A percentile compares a stretch with the other conserved stretches of the same genome.
Conservation (phyloP, 2,329 filamentous ascomycete species). For the Gremmenia infestans region DNA sequence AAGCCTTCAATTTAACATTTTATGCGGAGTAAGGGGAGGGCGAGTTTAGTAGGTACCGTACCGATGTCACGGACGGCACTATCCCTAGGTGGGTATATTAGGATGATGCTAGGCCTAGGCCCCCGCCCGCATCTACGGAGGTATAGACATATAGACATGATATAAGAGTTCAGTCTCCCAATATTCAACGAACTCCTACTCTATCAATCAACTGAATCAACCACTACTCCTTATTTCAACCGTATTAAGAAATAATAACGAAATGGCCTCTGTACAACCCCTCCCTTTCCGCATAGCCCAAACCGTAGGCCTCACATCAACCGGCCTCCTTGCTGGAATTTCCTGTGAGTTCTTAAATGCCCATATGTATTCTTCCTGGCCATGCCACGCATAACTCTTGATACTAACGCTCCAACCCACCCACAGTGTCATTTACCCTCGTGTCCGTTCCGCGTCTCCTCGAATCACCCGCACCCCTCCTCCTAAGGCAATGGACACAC, state of each 20-base stretch:
- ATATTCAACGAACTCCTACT: no score
- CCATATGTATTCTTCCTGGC: not conserved
- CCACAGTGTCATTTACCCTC: slow-evolving; percentile 33
- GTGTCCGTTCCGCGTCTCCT: slow-evolving; percentile 37
- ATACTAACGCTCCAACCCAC: not conserved
- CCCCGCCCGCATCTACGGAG: no score
- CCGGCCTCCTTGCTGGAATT: slow-evolving; percentile 40
- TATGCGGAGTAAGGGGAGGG: no score
- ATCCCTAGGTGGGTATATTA: no score
- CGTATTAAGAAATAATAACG: not conserved
- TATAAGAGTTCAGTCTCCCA: no score
- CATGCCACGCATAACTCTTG: not conserved
- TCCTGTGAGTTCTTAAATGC: slow-evolving; percentile 19
- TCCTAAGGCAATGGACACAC: slow-evolving; percentile 50
- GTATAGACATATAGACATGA: no score
- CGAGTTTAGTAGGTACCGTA: no score
- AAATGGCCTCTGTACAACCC: not conserved
- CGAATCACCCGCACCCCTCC: slow-evolving; percentile 48
- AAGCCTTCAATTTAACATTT: no score
- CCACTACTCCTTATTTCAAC: no score
- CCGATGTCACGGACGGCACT: no score
- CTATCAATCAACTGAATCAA: no score
- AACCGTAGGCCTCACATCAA: slow-evolving; percentile 45
- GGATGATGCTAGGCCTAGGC: no score
- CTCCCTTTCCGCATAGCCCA: slow-evolving; percentile 41